Percentiles rank a stretch among this genome's conserved stretches.
phyloP scores from a whole-genome alignment of 1,284 basidiomycete species.

The Rhodotorula sp. region DNA sequence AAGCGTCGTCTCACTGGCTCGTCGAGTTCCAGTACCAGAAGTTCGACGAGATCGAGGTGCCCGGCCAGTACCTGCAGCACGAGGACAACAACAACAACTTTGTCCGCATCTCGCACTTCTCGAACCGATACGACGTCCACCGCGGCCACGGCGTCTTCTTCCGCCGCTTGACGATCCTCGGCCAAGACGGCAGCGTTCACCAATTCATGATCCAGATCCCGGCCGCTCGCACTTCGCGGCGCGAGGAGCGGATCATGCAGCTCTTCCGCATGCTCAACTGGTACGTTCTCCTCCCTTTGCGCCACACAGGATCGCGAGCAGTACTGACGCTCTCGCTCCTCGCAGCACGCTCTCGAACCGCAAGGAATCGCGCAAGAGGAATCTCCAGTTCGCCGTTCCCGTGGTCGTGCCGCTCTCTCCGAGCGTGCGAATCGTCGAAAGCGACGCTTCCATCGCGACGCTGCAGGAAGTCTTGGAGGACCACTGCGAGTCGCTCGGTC shows the following conservation, averaged over 20 bases:
- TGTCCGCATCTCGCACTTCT: constrained; percentile 86
- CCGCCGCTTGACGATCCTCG: constrained; percentile 85
- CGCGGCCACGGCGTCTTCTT: constrained; percentile 79
- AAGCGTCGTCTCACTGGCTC: constrained; percentile 86
- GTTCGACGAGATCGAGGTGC: constrained; percentile 97
- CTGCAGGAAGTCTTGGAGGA: constrained; percentile 93
- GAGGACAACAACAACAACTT: constrained; percentile 93
- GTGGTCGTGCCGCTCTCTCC: constrained; percentile 81
- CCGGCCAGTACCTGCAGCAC: constrained; percentile 97
- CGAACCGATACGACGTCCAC: constrained; percentile 84
- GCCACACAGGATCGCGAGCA: background rate
- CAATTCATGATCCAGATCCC: constrained; percentile 92
- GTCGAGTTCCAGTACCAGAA: constrained; percentile 98
- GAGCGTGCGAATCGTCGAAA: constrained; percentile 80
- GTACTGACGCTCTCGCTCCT: background rate
- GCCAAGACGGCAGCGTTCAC: constrained; percentile 84
- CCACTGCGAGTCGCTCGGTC: constrained; percentile 72
- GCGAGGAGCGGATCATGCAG: constrained; percentile 92
- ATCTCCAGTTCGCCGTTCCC: constrained; percentile 87
- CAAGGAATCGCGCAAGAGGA: constrained; percentile 91
- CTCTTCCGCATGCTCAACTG: constrained; percentile 89
- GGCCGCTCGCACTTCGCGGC: constrained; percentile 76
- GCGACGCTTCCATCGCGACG: constrained; percentile 84
- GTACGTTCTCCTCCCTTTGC: constrained; percentile 53
- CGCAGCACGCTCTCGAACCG: constrained; percentile 73